Percentiles rank a stretch among this genome's conserved stretches.
phyloP scores from a whole-genome alignment of 768 basidiomycete species.

The Trametes coccinea region DNA sequence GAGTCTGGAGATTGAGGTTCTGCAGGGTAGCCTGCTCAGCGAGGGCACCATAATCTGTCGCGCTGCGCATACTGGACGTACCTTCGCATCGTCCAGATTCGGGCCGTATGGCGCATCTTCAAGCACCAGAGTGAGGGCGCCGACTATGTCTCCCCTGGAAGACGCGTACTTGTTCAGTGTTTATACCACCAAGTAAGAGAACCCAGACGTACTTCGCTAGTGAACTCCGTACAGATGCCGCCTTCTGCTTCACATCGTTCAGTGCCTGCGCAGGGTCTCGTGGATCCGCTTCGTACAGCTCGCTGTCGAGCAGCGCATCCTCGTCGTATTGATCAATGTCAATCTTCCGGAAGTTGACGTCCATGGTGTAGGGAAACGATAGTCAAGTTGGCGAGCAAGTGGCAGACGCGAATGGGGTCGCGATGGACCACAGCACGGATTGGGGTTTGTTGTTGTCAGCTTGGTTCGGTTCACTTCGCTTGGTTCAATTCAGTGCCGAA shows the following conservation, averaged over 20 bases:
- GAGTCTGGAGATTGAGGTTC: constrained; percentile 75
- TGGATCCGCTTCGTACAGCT: constrained; percentile 86
- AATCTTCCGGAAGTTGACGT: constrained; percentile 82
- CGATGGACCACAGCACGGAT: background rate
- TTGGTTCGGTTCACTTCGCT: background rate
- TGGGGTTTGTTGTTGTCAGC: background rate
- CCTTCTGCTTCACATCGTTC: constrained; percentile 75
- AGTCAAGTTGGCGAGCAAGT: background rate
- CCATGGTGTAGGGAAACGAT: constrained; percentile 31
- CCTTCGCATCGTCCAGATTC: constrained; percentile 89
- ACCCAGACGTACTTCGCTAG: constrained; percentile 64
- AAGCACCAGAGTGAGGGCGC: constrained; percentile 70
- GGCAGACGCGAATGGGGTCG: background rate
- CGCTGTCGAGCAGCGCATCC: constrained; percentile 80
- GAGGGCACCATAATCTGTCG: background rate
- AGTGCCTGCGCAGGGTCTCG: constrained; percentile 73
- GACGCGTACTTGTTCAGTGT: background rate
- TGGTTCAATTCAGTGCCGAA: background rate
- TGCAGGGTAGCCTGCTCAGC: constrained; percentile 32
- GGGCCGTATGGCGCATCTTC: constrained; percentile 88
- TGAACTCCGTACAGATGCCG: constrained; percentile 65
- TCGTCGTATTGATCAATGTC: constrained; percentile 94
- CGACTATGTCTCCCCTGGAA: constrained; percentile 71
- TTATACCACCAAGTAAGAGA: background rate
- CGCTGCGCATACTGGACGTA: constrained; percentile 34